Percentiles rank a stretch among this genome's conserved stretches.
Evolutionary conservation across 148 eudicot genomes (phyloP).

Genomic region (Heliosperma pusillum): DNA sequence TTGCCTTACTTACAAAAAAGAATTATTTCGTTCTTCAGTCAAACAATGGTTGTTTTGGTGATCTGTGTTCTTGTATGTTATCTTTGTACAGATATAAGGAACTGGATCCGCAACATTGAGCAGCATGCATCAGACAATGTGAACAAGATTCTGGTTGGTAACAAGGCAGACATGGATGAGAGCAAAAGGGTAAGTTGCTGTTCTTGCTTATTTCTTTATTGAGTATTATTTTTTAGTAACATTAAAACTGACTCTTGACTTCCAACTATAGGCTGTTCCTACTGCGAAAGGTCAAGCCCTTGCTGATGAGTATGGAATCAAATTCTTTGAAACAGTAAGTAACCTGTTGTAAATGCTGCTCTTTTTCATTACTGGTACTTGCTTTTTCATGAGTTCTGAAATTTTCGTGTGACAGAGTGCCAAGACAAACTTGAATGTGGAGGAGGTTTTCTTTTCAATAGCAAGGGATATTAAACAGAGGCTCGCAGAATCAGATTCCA

Average conservation of each 20-base stretch:
- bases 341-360: slow-evolving; percentile 17
- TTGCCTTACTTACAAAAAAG: no score
- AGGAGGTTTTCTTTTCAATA: slow-evolving; percentile 80
- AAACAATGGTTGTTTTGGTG: not conserved
- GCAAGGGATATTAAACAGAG: slow-evolving; percentile 76
- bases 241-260: not conserved
- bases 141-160: slow-evolving; percentile 11
- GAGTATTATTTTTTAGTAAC: not conserved
- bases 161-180: not conserved
- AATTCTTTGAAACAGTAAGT: slow-evolving; percentile 76
- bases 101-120: slow-evolving; percentile 71
- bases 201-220: not conserved
- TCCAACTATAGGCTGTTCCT: slow-evolving; percentile 52
- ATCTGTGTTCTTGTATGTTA: not conserved
- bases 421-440: slow-evolving; percentile 78
- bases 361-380: not conserved
- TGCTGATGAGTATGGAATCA: slow-evolving; percentile 74
- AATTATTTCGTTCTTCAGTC: no score
- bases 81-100: slow-evolving; percentile 54
- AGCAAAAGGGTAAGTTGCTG: slow-evolving; percentile 57
- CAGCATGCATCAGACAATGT: slow-evolving; percentile 38
- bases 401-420: slow-evolving; percentile 57
- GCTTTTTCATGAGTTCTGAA: slow-evolving; percentile 14
- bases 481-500: slow-evolving; percentile 66
- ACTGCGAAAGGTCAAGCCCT: slow-evolving; percentile 74